Evolutionary conservation across 2,329 filamentous ascomycete species (phyloP).

Genomic region (Fusarium irregulare): DNA sequence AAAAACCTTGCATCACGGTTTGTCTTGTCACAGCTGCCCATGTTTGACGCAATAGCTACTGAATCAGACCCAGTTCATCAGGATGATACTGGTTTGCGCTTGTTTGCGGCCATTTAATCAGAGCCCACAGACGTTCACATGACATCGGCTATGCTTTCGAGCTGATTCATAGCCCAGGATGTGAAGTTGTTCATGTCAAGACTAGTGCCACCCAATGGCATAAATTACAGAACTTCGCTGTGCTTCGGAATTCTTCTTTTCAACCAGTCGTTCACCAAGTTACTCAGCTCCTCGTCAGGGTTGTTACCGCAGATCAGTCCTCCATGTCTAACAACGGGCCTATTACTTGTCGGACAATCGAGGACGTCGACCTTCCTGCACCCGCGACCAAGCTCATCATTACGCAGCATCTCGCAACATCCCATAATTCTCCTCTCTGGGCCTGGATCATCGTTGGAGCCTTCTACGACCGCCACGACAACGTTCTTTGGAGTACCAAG

Average conservation of each 20-base stretch:
- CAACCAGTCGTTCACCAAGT: conserved; percentile 1
- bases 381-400: conserved; percentile 60
- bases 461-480: conserved; percentile 58
- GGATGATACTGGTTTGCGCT: not conserved
- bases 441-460: conserved; percentile 60
- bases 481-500: conserved; percentile 60
- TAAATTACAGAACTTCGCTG: conserved; percentile 13
- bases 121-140: not conserved
- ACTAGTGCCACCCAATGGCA: not conserved
- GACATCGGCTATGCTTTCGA: not conserved
- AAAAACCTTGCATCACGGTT: conserved; percentile 1
- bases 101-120: conserved; percentile 14
- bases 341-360: conserved; percentile 43
- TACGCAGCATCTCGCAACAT: conserved; percentile 55
- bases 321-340: conserved; percentile 41
- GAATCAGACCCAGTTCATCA: conserved; percentile 26
- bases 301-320: not conserved
- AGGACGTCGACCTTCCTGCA: conserved; percentile 53
- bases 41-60: conserved; percentile 24
- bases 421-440: conserved; percentile 52
- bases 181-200: conserved; percentile 18
- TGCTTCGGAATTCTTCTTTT: not conserved
- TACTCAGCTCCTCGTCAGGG: conserved; percentile 4
- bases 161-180: conserved; percentile 24
- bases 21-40: not conserved